Percentiles rank a stretch among this genome's conserved stretches.
Conservation (phyloP, 441 rosid genomes). For the Croton setiger region DNA sequence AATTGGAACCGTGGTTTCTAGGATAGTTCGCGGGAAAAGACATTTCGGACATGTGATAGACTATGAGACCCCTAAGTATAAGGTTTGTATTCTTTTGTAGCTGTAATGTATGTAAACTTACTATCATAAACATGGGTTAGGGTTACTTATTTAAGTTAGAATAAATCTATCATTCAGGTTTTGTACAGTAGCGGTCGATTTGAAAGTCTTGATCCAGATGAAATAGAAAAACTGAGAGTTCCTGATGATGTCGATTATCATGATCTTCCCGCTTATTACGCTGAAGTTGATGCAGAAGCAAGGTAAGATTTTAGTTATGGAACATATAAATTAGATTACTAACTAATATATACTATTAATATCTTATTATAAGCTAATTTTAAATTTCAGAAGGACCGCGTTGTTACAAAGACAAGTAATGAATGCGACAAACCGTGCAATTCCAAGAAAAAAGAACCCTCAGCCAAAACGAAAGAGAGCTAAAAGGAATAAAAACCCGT, state of each 20-base stretch:
- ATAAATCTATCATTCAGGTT: too few species aligned
- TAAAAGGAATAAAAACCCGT: background rate
- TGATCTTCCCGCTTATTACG: background rate
- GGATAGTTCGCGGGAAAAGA: background rate
- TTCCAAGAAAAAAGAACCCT: too few species aligned
- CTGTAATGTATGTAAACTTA: too few species aligned
- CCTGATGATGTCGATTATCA: constrained; percentile 6
- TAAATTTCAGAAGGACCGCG: background rate
- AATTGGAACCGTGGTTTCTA: constrained; percentile 7
- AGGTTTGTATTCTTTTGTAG: constrained; percentile 8
- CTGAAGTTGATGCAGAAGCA: background rate
- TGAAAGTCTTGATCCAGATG: background rate
- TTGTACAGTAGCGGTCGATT: too few species aligned
- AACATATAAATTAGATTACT: too few species aligned
- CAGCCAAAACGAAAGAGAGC: background rate
- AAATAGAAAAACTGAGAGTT: too few species aligned
- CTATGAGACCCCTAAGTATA: background rate
- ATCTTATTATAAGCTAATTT: too few species aligned
- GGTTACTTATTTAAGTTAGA: too few species aligned
- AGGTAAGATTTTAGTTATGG: background rate
- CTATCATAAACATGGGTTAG: too few species aligned
- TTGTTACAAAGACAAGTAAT: background rate
- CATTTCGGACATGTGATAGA: background rate
- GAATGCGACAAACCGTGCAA: too few species aligned
- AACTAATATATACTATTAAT: too few species aligned